These are phyloP conservation scores for Yarrowia sp. DNA, from an alignment of 805 yeast species.

Conservation along the genomic window DNA sequence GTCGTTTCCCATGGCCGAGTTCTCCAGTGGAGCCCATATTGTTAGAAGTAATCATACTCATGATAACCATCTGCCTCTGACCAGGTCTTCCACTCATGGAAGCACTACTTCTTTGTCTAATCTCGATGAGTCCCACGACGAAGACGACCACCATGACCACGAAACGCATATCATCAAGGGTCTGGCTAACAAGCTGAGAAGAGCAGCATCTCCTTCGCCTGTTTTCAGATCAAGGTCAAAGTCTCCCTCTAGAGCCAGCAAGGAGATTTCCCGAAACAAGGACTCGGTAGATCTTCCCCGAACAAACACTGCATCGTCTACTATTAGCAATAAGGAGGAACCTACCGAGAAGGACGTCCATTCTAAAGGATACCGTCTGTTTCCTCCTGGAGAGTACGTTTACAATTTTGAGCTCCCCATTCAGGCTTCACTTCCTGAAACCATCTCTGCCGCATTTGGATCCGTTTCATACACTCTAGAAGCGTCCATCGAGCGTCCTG, in stretches of 20 bases:
- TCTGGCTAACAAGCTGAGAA: constrained; percentile 31
- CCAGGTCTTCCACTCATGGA: not conserved
- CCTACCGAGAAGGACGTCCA: constrained; percentile 22
- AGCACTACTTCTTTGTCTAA: not conserved
- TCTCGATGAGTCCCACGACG: constrained; percentile 19
- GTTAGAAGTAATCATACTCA: constrained; percentile 30
- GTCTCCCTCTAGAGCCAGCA: not conserved
- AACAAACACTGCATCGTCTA: not conserved
- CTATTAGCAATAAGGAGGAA: not conserved
- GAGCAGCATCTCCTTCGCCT: constrained; percentile 34
- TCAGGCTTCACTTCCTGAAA: constrained; percentile 78
- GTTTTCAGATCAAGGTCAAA: constrained; percentile 3
- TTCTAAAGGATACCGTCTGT: constrained; percentile 47
- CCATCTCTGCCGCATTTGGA: constrained; percentile 77
- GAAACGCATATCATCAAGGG: constrained; percentile 30
- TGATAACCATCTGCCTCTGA: not conserved
- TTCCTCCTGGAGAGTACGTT: constrained; percentile 85
- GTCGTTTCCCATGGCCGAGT: constrained; percentile 42
- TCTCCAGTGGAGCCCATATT: constrained; percentile 47
- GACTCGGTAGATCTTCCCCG: not conserved
- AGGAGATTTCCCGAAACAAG: not conserved
- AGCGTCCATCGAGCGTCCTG: constrained; percentile 69
- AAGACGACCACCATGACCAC: not conserved
- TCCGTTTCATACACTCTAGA: constrained; percentile 67
- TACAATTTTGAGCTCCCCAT: constrained; percentile 90